Base-by-base conservation (phyloP, 176 grass and related monocot genomes). In the Zoysia japonica region DNA sequence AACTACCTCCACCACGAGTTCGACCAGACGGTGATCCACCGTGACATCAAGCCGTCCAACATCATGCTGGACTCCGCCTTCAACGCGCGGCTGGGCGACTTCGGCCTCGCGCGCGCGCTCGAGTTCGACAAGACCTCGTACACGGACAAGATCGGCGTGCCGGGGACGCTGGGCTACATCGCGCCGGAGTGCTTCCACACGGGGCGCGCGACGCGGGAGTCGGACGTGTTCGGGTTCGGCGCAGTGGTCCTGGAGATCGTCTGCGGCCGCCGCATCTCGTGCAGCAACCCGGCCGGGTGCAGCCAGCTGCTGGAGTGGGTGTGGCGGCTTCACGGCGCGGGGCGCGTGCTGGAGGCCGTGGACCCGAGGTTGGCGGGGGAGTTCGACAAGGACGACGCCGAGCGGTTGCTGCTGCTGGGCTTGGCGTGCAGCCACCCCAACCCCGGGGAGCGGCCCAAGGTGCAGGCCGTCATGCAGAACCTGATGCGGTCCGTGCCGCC, bases 181-280 rank as follows among this genome's bases (percentile, higher is more conserved):
- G 96, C 96, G 17, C 96, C 92, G 5, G 96, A 99, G 78, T 99
- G 96, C 86, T 99, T 99, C 92, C 95, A 94, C 92, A 98, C 92
- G n/a, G 90, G 92, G 5, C 76, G 83, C 6, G 95, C 92, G 6
- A 98, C 95, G 9, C 78, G 92, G 1, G 95, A 98, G 87, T 94
- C 95, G 2, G 95, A 98, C 80, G 83, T 98, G 0, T 98, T 85
- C 68, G 90, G 73, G 37, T 67, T 98, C 65, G 95, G 95, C 42
- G 95, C 92, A 68, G 86, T 93, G n/a, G 28, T 98, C 71, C 71
- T 94, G 8, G 92, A 89, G 87, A 17, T 88, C 50, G 89, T 94
- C 42, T 87, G 81, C 75, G 89, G 95, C 61, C 92, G 92, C 83
- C 90, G 88, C 38, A n/a, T 93, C 20, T 79, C 77, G 8, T 83